Conservation (phyloP, 495 filamentous ascomycete species). For the Penicillium arizonense region DNA sequence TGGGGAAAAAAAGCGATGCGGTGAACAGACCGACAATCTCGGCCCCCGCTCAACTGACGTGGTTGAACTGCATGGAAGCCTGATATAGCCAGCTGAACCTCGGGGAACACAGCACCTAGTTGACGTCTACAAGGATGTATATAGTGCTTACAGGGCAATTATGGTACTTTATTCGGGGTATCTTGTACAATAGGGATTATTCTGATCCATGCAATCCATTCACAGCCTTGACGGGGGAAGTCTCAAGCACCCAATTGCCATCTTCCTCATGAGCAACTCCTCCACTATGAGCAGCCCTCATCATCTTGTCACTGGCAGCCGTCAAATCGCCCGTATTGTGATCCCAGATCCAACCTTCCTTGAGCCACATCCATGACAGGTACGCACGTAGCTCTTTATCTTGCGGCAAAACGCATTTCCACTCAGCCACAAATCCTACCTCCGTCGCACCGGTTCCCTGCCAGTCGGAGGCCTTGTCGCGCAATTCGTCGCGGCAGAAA, state of each 20-base stretch:
- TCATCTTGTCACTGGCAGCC: conserved; percentile 51
- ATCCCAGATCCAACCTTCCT: conserved; percentile 83
- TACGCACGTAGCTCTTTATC: conserved; percentile 91
- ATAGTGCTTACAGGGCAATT: not conserved
- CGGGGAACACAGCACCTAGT: not conserved
- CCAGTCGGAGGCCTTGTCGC: conserved; percentile 61
- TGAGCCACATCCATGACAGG: conserved; percentile 87
- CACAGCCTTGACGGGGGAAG: conserved; percentile 31
- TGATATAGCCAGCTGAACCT: conserved; percentile 1
- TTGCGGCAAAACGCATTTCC: conserved; percentile 78
- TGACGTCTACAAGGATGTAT: not conserved
- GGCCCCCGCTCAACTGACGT: conserved; percentile 17
- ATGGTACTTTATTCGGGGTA: not conserved
- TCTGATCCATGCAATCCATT: conserved; percentile 28
- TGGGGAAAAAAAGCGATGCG: not conserved
- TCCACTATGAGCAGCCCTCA: conserved; percentile 57
- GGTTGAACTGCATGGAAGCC: conserved; percentile 24
- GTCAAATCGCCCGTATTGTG: conserved; percentile 63
- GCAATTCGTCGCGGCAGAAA: conserved; percentile 80
- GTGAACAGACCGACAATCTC: conserved; percentile 8
- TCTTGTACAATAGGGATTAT: not conserved
- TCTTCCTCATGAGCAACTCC: conserved; percentile 61
- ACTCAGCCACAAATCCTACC: conserved; percentile 57
- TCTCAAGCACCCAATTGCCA: conserved; percentile 47
- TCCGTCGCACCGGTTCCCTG: conserved; percentile 42